Evolutionary conservation across 495 filamentous ascomycete species (phyloP).

Genomic region (Recurvomyces mirabilis): DNA sequence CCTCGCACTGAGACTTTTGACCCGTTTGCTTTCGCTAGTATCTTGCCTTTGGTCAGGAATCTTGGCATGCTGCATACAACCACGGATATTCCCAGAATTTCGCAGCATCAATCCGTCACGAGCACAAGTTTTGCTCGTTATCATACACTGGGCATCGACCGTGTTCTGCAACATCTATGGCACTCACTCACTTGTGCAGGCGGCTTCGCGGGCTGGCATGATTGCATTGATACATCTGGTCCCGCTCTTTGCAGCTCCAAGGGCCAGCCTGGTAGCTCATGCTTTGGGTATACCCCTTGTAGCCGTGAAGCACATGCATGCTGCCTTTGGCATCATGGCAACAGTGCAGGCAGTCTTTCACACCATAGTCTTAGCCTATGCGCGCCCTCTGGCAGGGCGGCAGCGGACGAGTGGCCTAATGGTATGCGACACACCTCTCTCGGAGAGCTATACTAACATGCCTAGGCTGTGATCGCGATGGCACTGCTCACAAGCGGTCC

Average conservation of each 20-base stretch:
- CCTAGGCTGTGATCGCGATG: too few relatives aligned
- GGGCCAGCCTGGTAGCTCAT: not conserved
- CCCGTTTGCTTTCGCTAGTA: not conserved
- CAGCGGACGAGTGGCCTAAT: too few relatives aligned
- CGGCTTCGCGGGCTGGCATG: not conserved
- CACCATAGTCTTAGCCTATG: not conserved
- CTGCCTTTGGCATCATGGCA: not conserved
- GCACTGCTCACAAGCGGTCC: too few relatives aligned
- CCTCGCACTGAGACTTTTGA: not conserved
- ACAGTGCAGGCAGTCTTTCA: not conserved
- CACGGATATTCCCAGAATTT: not conserved
- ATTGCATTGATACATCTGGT: not conserved
- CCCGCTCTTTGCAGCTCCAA: not conserved
- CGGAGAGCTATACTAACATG: too few relatives aligned
- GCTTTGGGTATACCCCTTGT: not conserved
- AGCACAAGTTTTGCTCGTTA: not conserved
- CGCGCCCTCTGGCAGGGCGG: too few relatives aligned
- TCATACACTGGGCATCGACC: not conserved
- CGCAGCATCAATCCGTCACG: not conserved
- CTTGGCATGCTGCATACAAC: too few relatives aligned
- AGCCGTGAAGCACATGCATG: not conserved
- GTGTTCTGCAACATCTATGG: not conserved
- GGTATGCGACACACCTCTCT: too few relatives aligned
- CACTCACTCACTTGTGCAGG: not conserved
- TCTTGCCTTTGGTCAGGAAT: too few relatives aligned